These are phyloP conservation scores for Aspergillus caelatus DNA, from an alignment of 2,329 filamentous ascomycete genomes.

Conservation along the genomic window DNA sequence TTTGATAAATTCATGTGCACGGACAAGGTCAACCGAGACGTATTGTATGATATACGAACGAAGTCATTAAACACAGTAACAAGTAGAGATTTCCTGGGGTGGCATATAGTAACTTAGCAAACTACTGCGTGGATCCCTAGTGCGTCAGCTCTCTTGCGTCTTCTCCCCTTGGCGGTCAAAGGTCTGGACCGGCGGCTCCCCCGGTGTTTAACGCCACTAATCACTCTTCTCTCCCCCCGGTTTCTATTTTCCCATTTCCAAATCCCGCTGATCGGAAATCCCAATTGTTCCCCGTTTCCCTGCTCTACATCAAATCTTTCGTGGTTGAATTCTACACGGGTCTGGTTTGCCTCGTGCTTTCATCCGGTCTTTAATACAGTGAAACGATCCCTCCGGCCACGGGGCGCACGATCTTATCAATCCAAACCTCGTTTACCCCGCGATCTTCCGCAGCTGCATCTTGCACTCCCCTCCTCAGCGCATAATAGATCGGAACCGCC, in stretches of 20 bases:
- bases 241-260: background rate
- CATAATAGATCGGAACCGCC: conserved; percentile 10
- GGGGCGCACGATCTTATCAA: conserved; percentile 24
- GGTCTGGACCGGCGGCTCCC: conserved; percentile 25
- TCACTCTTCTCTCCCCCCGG: conserved; percentile 3
- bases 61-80: background rate
- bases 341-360: background rate
- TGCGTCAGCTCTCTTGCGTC: conserved; percentile 3
- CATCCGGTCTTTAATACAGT: background rate
- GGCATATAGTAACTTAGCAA: background rate
- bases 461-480: conserved; percentile 8
- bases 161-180: background rate
- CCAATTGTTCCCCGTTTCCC: background rate
- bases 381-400: conserved; percentile 7
- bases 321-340: background rate
- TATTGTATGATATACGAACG: background rate
- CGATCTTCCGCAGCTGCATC: conserved; percentile 21
- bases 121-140: background rate
- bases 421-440: conserved; percentile 23
- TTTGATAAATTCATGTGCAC: background rate
- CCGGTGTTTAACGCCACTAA: conserved; percentile 18
- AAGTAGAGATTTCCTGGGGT: background rate
- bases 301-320: background rate
- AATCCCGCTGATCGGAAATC: background rate
- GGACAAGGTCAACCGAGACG: background rate